Conservation (phyloP, 2,329 filamentous ascomycete species). For the Colletotrichum sp. region DNA sequence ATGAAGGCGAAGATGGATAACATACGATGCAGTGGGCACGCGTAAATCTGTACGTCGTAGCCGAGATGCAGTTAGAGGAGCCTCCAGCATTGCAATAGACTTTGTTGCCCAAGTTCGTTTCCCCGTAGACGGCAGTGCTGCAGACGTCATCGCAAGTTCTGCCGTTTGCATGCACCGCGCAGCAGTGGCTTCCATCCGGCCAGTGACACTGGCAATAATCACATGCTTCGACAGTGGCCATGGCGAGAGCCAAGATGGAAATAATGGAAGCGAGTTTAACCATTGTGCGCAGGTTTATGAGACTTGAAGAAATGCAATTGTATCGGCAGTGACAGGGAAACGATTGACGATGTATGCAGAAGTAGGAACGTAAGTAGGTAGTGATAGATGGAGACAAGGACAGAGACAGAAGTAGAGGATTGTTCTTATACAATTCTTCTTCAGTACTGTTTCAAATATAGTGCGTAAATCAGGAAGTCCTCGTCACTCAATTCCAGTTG, state of each 20-base stretch:
- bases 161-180: background rate
- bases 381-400: background rate
- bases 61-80: background rate
- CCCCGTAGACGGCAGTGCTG: background rate
- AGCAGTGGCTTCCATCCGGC: background rate
- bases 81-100: background rate
- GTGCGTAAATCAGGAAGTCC: background rate
- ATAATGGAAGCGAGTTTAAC: background rate
- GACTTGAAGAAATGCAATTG: background rate
- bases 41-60: background rate
- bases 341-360: too few relatives aligned
- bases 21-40: background rate
- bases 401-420: background rate
- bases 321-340: background rate
- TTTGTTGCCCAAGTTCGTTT: background rate
- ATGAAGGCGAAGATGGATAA: fast-evolving
- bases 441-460: background rate
- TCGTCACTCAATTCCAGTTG: background rate
- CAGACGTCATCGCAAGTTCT: background rate
- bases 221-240: background rate
- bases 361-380: background rate
- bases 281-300: background rate
- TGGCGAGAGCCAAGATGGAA: background rate
- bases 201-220: background rate
- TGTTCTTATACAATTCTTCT: background rate